These are phyloP conservation scores for Nakaseomyces glabratus DNA, from an alignment of 1,139 yeast genomes.

Conservation along the genomic window DNA sequence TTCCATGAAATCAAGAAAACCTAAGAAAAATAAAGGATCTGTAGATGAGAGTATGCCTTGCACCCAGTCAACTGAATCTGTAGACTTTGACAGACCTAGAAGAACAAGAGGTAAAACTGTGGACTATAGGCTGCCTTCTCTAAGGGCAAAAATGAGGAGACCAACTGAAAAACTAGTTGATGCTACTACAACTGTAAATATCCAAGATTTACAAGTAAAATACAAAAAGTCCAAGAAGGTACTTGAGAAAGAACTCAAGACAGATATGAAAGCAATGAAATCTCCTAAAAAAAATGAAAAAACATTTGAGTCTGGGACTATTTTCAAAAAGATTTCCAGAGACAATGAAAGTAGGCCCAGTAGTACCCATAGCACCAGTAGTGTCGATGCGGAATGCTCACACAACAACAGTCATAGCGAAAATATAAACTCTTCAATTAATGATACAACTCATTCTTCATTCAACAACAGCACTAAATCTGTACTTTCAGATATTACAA, in stretches of 20 bases:
- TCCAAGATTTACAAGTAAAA: conserved; percentile 28
- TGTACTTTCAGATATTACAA: conserved; percentile 21
- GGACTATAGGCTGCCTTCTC: conserved; percentile 60
- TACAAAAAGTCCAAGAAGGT: conserved; percentile 1
- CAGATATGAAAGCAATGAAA: not conserved
- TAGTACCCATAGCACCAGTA: not conserved
- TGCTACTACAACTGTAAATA: conserved; percentile 36
- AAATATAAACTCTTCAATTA: not conserved
- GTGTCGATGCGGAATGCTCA: not conserved
- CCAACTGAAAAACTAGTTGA: conserved; percentile 52
- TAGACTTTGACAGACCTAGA: conserved; percentile 27
- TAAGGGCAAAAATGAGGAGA: conserved; percentile 63
- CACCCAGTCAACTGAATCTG: conserved; percentile 15
- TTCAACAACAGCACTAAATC: conserved; percentile 8
- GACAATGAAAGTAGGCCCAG: conserved; percentile 1
- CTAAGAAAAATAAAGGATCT: conserved; percentile 24
- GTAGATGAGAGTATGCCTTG: conserved; percentile 35
- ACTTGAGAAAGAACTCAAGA: not conserved
- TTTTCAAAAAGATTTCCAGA: conserved; percentile 2
- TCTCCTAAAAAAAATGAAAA: not conserved
- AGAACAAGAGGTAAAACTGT: conserved; percentile 46
- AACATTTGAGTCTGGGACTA: conserved; percentile 3
- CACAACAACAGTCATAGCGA: conserved; percentile 2
- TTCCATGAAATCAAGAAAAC: conserved; percentile 30
- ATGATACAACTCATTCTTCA: conserved; percentile 3